A percentile compares a stretch with the other conserved stretches of the same genome.
phyloP scores from a whole-genome alignment of 2,329 filamentous ascomycete genomes.

The Byssoonygena ceratinophila region DNA sequence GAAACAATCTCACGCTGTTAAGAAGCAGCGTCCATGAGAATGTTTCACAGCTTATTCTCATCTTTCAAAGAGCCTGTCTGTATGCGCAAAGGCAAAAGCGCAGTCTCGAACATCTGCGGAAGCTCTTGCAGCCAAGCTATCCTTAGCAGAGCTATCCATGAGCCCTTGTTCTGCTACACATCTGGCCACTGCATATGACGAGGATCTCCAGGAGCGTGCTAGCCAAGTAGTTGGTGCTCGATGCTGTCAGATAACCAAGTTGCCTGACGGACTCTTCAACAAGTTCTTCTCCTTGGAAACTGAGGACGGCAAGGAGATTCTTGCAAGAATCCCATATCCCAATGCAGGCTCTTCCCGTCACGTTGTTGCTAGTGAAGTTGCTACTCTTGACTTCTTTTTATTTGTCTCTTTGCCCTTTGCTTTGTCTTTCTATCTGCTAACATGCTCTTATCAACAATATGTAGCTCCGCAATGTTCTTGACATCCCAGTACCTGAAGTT shows the following conservation, averaged over 20 bases:
- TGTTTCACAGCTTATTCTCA: no score
- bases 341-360: conserved; percentile 14
- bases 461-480: conserved; percentile 17
- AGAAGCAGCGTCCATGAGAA: neutral
- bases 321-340: conserved; percentile 17
- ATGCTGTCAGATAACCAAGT: conserved; percentile 20
- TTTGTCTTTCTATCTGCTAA: neutral
- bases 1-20: neutral
- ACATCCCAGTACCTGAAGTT: conserved; percentile 18
- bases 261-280: conserved; percentile 26
- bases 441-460: neutral
- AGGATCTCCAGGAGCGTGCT: conserved; percentile 23
- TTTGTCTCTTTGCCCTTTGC: neutral
- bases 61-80: no score
- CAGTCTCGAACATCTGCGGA: no score
- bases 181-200: conserved; percentile 29
- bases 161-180: conserved; percentile 21
- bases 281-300: conserved; percentile 21
- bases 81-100: no score
- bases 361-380: conserved; percentile 20
- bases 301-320: conserved; percentile 14
- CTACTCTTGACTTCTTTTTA: conserved; percentile 18
- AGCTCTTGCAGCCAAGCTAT: no score
- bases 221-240: conserved; percentile 17
- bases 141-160: no score